Percentiles rank a stretch among this genome's conserved stretches.
Evolutionary conservation across 1,139 yeast genomes (phyloP).

Genomic region (Pneumocystis murina): DNA sequence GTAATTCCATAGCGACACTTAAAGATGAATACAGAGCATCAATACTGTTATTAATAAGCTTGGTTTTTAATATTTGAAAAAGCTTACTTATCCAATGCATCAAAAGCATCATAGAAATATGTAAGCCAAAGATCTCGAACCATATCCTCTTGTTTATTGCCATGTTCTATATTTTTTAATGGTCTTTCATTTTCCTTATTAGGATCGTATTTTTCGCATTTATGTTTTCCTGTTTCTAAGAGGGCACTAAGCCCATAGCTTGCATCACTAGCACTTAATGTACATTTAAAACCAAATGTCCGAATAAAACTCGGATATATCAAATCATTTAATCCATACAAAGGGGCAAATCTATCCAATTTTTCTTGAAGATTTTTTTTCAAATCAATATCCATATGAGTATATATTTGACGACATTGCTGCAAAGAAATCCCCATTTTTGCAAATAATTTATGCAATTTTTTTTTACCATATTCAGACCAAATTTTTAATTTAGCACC

Average conservation of each 20-base stretch:
- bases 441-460: slow-evolving; percentile 81
- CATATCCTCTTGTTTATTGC: slow-evolving; percentile 2
- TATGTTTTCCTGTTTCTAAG: slow-evolving; percentile 36
- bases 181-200: background rate
- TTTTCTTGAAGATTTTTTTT: slow-evolving; percentile 60
- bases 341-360: slow-evolving; percentile 53
- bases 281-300: slow-evolving; percentile 74
- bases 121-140: slow-evolving; percentile 57
- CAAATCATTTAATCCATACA: slow-evolving; percentile 71
- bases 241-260: slow-evolving; percentile 79
- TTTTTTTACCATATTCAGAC: slow-evolving; percentile 83
- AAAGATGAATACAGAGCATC: slow-evolving; percentile 56
- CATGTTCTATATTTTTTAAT: background rate
- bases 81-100: slow-evolving; percentile 46
- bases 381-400: slow-evolving; percentile 68
- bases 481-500: slow-evolving; percentile 76
- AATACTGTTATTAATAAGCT: slow-evolving; percentile 27
- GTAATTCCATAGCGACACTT: slow-evolving; percentile 64
- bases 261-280: slow-evolving; percentile 82
- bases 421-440: slow-evolving; percentile 87
- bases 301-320: slow-evolving; percentile 76
- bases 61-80: background rate
- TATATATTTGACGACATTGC: slow-evolving; percentile 84
- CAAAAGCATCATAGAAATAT: slow-evolving; percentile 94
- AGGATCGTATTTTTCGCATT: slow-evolving; percentile 7